Conservation (phyloP, 2,329 filamentous ascomycete genomes). For the Mycogone perniciosa region DNA sequence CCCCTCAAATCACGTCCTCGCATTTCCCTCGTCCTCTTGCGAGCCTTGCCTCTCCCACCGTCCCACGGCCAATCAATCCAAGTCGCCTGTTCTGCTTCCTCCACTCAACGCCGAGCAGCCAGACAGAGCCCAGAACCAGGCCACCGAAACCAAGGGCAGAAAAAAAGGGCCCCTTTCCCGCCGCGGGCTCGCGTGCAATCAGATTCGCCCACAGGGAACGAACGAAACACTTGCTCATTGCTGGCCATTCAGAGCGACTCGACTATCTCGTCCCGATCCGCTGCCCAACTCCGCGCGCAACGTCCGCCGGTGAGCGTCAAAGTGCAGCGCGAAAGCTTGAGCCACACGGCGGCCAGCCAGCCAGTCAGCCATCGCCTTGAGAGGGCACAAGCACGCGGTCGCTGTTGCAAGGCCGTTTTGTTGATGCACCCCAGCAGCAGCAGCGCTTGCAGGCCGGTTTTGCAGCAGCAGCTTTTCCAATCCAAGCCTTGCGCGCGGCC, state of each 20-base stretch:
- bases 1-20: constrained; percentile 48
- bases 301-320: constrained; percentile 1
- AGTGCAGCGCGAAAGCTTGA: neutral
- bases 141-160: neutral
- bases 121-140: constrained; percentile 3
- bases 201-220: constrained; percentile 16
- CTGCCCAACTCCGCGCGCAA: constrained; percentile 10
- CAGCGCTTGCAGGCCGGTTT: neutral
- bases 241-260: constrained; percentile 20
- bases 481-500: neutral
- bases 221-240: constrained; percentile 12
- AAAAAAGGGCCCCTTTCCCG: constrained; percentile 15
- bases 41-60: constrained; percentile 26
- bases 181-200: constrained; percentile 18
- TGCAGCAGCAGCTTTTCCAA: constrained; percentile 8
- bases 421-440: neutral
- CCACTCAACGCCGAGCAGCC: constrained; percentile 26
- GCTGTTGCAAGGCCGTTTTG: neutral
- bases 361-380: constrained; percentile 3
- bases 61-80: constrained; percentile 44
- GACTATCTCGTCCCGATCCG: constrained; percentile 17
- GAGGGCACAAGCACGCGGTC: neutral
- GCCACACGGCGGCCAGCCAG: neutral
- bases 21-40: constrained; percentile 35
- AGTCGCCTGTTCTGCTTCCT: constrained; percentile 23